Evolutionary conservation across 2,329 filamentous ascomycete genomes (phyloP).

Genomic region (Aspergillus melleus): DNA sequence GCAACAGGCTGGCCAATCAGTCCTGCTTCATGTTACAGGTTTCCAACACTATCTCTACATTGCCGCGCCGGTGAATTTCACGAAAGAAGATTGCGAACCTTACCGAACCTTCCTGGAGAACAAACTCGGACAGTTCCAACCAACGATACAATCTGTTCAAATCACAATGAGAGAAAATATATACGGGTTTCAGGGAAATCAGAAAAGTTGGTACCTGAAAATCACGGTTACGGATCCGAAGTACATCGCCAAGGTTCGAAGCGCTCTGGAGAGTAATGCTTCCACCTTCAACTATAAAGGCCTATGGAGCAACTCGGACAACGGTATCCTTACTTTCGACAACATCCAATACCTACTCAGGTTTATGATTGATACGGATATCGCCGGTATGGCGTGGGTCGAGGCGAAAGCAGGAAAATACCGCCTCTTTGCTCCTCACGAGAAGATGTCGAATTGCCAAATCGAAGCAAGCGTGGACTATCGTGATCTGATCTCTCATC

Average conservation of each 20-base stretch:
- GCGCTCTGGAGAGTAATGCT: constrained; percentile 67
- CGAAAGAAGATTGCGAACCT: constrained; percentile 70
- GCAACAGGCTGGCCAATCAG: constrained; percentile 72
- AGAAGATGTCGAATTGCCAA: constrained; percentile 88
- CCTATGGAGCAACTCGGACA: constrained; percentile 72
- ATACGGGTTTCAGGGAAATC: constrained; percentile 91
- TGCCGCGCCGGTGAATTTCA: constrained; percentile 80
- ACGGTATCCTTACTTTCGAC: constrained; percentile 86
- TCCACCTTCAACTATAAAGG: constrained; percentile 80
- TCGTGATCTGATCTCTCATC: constrained; percentile 78
- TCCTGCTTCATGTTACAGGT: constrained; percentile 89
- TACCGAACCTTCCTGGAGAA: constrained; percentile 81
- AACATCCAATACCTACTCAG: constrained; percentile 92
- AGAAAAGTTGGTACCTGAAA: constrained; percentile 87
- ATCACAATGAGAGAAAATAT: constrained; percentile 87
- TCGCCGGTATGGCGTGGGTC: constrained; percentile 97
- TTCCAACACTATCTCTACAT: constrained; percentile 97
- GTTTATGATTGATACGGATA: constrained; percentile 97
- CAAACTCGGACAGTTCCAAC: constrained; percentile 70
- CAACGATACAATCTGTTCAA: constrained; percentile 75
- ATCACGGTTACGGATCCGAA: constrained; percentile 91
- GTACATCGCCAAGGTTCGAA: constrained; percentile 73
- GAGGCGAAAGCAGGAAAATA: constrained; percentile 77
- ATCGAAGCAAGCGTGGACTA: constrained; percentile 90
- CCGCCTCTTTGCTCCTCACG: constrained; percentile 63